phyloP scores from a whole-genome alignment of 352 stramenopile genomes.

The Phytophthora foliorum region DNA sequence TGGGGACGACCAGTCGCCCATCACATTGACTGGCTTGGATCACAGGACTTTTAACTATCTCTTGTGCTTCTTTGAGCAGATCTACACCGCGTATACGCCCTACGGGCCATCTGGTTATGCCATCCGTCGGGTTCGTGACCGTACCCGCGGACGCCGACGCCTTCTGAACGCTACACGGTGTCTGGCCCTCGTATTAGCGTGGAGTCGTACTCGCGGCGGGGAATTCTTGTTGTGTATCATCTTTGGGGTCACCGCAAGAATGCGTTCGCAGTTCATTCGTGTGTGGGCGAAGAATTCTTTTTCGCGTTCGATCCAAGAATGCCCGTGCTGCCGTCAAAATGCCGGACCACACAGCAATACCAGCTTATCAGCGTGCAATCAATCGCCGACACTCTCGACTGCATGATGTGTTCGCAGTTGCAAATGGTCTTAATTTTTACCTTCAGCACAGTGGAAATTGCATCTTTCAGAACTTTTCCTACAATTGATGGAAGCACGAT shows the following conservation, averaged over 20 bases:
- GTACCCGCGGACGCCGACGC: too few relatives aligned
- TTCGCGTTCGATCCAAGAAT: too few relatives aligned
- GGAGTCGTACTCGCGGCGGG: not conserved
- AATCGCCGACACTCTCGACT: not conserved
- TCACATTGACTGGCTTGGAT: not conserved
- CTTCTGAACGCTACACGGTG: too few relatives aligned
- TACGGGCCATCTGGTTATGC: too few relatives aligned
- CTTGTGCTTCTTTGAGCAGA: too few relatives aligned
- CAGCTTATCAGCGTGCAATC: not conserved
- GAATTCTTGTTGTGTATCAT: not conserved
- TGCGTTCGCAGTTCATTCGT: slow-evolving; percentile 4
- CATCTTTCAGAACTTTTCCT: slow-evolving; percentile 39
- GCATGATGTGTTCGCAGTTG: not conserved
- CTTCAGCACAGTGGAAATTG: not conserved
- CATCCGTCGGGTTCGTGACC: too few relatives aligned
- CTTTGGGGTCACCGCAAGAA: not conserved
- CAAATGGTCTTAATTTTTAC: not conserved
- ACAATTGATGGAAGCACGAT: slow-evolving; percentile 51
- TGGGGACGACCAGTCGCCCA: not conserved
- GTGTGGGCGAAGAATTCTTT: not conserved
- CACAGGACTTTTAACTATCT: not conserved
- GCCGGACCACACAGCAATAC: too few relatives aligned
- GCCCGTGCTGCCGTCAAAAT: too few relatives aligned
- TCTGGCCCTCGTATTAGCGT: too few relatives aligned
- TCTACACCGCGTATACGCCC: too few relatives aligned